Percentiles rank a stretch among this genome's conserved stretches.
phyloP scores from a whole-genome alignment of 805 yeast species.

The Blastobotrys peoriensis region DNA sequence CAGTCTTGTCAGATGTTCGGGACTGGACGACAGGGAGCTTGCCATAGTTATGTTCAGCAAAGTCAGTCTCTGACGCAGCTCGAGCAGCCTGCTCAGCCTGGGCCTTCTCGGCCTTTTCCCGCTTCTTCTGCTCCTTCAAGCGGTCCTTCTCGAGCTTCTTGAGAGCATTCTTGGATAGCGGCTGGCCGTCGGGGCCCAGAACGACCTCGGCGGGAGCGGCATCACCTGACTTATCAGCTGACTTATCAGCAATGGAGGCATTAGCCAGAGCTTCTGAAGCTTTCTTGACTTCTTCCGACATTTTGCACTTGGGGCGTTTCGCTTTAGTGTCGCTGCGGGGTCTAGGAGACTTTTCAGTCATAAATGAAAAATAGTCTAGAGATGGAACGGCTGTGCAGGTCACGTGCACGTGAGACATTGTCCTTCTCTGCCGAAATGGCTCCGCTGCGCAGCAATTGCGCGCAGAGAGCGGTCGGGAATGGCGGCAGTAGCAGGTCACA shows the following conservation, averaged over 20 bases:
- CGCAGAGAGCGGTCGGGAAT: not conserved
- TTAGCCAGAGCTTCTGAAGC: slow-evolving; percentile 21
- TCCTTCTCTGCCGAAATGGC: too few relatives aligned
- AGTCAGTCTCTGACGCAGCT: slow-evolving; percentile 70
- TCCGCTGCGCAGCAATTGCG: not conserved
- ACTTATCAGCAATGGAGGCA: slow-evolving; percentile 7
- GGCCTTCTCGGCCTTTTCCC: slow-evolving; percentile 81
- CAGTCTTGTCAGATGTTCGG: slow-evolving; percentile 47
- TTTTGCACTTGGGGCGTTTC: slow-evolving; percentile 5
- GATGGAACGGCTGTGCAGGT: too few relatives aligned
- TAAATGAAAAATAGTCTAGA: too few relatives aligned
- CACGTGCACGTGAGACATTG: too few relatives aligned
- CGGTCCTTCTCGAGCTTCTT: slow-evolving; percentile 54
- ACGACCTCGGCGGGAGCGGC: slow-evolving; percentile 17
- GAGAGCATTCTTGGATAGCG: slow-evolving; percentile 86
- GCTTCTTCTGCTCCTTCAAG: slow-evolving; percentile 77
- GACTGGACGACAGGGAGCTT: slow-evolving; percentile 83
- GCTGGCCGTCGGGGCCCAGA: slow-evolving; percentile 74
- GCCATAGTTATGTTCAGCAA: slow-evolving; percentile 85
- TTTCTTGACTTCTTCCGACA: slow-evolving; percentile 22
- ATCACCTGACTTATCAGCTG: slow-evolving; percentile 6
- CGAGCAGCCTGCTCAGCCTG: slow-evolving; percentile 83
- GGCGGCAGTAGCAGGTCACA: not conserved
- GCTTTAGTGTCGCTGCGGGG: too few relatives aligned
- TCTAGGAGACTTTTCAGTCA: not conserved